phyloP scores from a whole-genome alignment of 768 basidiomycete genomes.

The Podaxis sp. region DNA sequence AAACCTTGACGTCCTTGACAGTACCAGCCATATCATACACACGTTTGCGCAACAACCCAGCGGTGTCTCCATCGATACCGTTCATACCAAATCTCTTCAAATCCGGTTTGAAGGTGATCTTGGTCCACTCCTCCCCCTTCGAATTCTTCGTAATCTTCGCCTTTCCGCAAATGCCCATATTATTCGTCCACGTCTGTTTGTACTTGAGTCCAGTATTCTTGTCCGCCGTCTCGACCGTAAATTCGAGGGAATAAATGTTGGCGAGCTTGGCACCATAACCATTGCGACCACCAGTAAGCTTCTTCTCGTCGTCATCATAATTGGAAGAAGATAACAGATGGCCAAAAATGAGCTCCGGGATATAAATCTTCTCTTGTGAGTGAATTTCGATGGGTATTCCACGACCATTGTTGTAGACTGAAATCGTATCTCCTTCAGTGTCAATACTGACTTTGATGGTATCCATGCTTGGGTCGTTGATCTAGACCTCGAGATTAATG shows the following conservation, averaged over 20 bases:
- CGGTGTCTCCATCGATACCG: conserved; percentile 85
- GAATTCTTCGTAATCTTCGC: conserved; percentile 92
- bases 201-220: conserved; percentile 85
- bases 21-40: conserved; percentile 99
- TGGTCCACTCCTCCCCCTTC: conserved; percentile 87
- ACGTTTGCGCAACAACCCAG: conserved; percentile 84
- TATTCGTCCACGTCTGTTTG: conserved; percentile 90
- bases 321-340: conserved; percentile 92
- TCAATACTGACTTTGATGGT: conserved; percentile 86
- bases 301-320: conserved; percentile 99
- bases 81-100: conserved; percentile 90
- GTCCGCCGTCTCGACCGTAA: conserved; percentile 94
- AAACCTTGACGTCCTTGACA: conserved; percentile 88
- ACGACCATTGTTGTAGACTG: conserved; percentile 91
- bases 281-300: conserved; percentile 96
- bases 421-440: conserved; percentile 77
- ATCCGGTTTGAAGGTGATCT: conserved; percentile 91
- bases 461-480: conserved; percentile 91
- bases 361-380: conserved; percentile 87
- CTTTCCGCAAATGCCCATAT: conserved; percentile 85
- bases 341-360: conserved; percentile 97
- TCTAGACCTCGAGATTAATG: conserved; percentile 39
- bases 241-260: conserved; percentile 96
- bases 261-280: conserved; percentile 98
- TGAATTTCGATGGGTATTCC: conserved; percentile 98